Evolutionary conservation across 176 grass and related monocot genomes (phyloP).

Genomic region (Puya raimondii): DNA sequence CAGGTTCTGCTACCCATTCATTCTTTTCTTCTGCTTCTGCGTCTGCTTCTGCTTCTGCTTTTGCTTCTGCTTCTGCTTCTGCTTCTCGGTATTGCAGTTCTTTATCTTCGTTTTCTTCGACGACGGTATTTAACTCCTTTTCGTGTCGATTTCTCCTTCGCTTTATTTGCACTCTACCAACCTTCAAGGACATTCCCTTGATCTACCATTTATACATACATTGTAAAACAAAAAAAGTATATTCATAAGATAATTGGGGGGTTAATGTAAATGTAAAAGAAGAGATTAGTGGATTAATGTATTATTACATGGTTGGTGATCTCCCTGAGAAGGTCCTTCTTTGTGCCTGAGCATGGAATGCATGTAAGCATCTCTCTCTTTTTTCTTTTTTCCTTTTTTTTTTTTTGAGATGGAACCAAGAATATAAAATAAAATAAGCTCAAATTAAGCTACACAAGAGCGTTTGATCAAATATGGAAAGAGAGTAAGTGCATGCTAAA

Average conservation of each 20-base stretch:
- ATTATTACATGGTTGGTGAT: conserved; percentile 9
- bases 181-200: not conserved
- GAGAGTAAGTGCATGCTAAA: too few relatives aligned
- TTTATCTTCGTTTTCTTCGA: not conserved
- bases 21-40: not conserved
- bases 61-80: conserved; percentile 7
- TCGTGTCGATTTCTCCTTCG: too few relatives aligned
- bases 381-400: not conserved
- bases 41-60: not conserved
- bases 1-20: conserved; percentile 20
- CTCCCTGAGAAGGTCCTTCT: not conserved
- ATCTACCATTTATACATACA: not conserved
- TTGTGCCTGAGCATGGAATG: not conserved
- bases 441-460: too few relatives aligned
- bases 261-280: too few relatives aligned
- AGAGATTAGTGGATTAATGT: not conserved
- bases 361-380: not conserved
- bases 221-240: not conserved
- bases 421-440: too few relatives aligned
- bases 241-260: too few relatives aligned
- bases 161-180: not conserved
- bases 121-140: not conserved
- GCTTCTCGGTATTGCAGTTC: not conserved
- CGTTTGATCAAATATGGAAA: too few relatives aligned
- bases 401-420: too few relatives aligned